Base-by-base conservation (phyloP, 73 alveolate genomes). In the Durusdinium trenchii region DNA sequence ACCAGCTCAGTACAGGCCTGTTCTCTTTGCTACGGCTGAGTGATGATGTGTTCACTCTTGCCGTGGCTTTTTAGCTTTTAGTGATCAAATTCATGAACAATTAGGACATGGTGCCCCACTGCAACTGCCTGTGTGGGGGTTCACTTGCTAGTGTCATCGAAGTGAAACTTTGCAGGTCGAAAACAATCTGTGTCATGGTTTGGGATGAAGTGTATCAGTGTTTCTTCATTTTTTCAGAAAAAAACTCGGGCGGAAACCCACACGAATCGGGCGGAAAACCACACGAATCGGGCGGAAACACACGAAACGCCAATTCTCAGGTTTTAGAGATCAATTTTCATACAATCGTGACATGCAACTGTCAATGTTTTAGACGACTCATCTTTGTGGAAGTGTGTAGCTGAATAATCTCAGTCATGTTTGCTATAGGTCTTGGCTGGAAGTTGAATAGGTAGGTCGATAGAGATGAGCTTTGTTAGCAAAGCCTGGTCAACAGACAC, bases 221-320 rank as follows among this genome's bases (percentile, higher is more conserved):
- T 67, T 67, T 67, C 79, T 20, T 10, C 45, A 67, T 67, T 67
- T 67, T 10, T 16, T 16, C 52, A 30, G 26, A 71, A 51, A 79
- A 32, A 45, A 79, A 79, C 60, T 79, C 90, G 90, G 90, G 90
- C 90, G 45, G 45, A 79, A 79, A 79, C 40, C 26, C 67, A 1
- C 90, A 32, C 90, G 0, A 79, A 18, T 79, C 90, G 90, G 90
- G 90, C 90, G 7, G 45, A 79, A 79, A 79, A 79, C 43, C 45
- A 45, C 90, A 42, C 90, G 0, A 79, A 3, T 79, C 90, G 90
- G 90, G 90, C 90, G 35, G 45, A 79, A 79, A 79, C 1, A 0
- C 42, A 38, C 90, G 90, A 79, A 79, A 79, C 90, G 40, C 45
- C 18, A 30, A 20, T 67, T 67, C 32, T 67, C 32, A 28, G 32